phyloP scores from a whole-genome alignment of 345 rosid genomes.

The Sapria himalayana region DNA sequence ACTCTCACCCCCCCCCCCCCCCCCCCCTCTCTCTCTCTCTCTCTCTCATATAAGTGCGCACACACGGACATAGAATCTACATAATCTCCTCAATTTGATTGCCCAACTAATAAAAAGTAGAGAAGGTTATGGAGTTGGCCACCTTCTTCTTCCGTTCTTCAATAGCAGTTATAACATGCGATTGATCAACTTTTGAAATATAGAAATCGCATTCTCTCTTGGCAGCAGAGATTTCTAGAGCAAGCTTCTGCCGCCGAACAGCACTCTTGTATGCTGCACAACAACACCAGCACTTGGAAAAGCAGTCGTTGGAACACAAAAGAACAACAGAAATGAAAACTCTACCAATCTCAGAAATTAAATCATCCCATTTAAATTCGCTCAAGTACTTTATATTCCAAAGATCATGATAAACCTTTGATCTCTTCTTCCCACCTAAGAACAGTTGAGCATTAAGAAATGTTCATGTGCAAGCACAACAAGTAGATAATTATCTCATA shows the following conservation, averaged over 20 bases:
- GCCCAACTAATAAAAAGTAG: too few relatives aligned
- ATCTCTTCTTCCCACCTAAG: constrained; percentile 78
- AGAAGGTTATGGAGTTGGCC: constrained; percentile 1
- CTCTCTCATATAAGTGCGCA: too few relatives aligned
- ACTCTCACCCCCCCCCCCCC: too few relatives aligned
- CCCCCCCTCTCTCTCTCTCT: too few relatives aligned
- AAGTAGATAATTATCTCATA: too few relatives aligned
- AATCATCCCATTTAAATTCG: constrained; percentile 95
- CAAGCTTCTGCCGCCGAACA: constrained; percentile 53
- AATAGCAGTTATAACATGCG: constrained; percentile 43
- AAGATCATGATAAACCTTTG: constrained; percentile 50
- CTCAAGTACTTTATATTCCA: constrained; percentile 94
- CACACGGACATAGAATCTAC: too few relatives aligned
- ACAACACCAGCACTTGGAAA: constrained; percentile 11
- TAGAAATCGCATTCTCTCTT: constrained; percentile 83
- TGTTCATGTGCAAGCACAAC: too few relatives aligned
- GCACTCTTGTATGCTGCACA: constrained; percentile 68
- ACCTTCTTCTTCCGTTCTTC: constrained; percentile 80
- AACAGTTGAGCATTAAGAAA: too few relatives aligned
- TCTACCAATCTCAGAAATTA: constrained; percentile 67
- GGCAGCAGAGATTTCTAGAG: constrained; percentile 73
- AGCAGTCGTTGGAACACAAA: neutral
- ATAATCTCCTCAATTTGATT: too few relatives aligned
- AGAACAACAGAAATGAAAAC: constrained; percentile 4
- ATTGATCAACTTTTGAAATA: constrained; percentile 49